phyloP scores from a whole-genome alignment of 805 yeast species.

The Candida khao-thaluensis region DNA sequence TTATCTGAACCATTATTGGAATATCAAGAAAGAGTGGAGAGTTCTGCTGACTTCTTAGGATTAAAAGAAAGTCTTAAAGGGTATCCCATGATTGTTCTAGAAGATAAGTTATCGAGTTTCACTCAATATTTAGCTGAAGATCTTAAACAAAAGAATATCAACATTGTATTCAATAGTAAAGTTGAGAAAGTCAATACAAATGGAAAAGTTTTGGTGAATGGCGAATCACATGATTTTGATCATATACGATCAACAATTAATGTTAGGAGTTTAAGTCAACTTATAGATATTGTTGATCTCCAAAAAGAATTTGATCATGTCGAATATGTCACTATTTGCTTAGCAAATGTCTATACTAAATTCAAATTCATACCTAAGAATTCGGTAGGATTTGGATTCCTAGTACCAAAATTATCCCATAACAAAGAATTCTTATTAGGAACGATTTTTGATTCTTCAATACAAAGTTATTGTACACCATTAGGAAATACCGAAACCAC shows the following conservation, averaged over 20 bases:
- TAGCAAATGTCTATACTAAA: slow-evolving; percentile 64
- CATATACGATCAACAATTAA: slow-evolving; percentile 62
- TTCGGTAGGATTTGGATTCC: slow-evolving; percentile 78
- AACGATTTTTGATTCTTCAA: slow-evolving; percentile 85
- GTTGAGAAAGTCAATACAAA: slow-evolving; percentile 22
- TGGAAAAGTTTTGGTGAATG: slow-evolving; percentile 14
- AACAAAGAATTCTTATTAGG: slow-evolving; percentile 70
- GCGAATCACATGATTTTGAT: slow-evolving; percentile 37
- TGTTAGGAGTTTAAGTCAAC: slow-evolving; percentile 37
- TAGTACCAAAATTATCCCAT: slow-evolving; percentile 59
- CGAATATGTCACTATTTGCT: slow-evolving; percentile 51
- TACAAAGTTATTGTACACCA: slow-evolving; percentile 51
- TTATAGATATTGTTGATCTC: slow-evolving; percentile 23
- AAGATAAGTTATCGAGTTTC: slow-evolving; percentile 55
- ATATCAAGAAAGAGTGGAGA: slow-evolving; percentile 39
- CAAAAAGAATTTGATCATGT: slow-evolving; percentile 19
- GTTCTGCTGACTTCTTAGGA: slow-evolving; percentile 34
- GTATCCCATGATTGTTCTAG: slow-evolving; percentile 62
- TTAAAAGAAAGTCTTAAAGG: slow-evolving; percentile 41
- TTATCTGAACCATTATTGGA: slow-evolving; percentile 21
- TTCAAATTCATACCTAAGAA: slow-evolving; percentile 34
- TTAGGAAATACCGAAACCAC: slow-evolving; percentile 11
- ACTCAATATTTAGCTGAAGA: slow-evolving; percentile 44
- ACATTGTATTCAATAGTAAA: slow-evolving; percentile 29
- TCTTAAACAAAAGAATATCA: slow-evolving; percentile 42